Conservation (phyloP, 257 asterid genomes). For the Anisodus acutangulus region DNA sequence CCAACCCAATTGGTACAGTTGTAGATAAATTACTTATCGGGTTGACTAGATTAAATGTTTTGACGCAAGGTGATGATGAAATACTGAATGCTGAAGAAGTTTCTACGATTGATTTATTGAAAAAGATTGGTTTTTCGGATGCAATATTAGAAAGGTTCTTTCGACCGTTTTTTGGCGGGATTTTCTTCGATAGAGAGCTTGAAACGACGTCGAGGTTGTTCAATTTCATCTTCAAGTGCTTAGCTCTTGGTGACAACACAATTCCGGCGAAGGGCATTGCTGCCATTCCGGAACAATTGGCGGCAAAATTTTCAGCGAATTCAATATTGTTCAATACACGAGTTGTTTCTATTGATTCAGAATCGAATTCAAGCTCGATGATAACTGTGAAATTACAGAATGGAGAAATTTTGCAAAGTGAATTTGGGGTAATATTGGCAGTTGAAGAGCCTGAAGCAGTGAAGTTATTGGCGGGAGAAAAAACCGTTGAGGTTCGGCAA, state of each 20-base stretch:
- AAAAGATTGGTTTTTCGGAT: conserved; percentile 69
- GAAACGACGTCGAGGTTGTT: conserved; percentile 86
- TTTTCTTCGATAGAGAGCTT: conserved; percentile 81
- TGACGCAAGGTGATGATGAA: conserved; percentile 58
- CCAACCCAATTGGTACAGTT: conserved; percentile 76
- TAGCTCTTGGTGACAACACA: conserved; percentile 84
- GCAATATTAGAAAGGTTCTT: conserved; percentile 77
- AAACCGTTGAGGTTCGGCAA: conserved; percentile 38
- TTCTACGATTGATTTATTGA: conserved; percentile 56
- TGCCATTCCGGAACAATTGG: conserved; percentile 85
- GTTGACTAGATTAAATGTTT: conserved; percentile 66
- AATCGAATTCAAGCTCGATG: conserved; percentile 33
- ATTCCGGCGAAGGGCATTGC: conserved; percentile 83
- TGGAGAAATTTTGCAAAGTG: conserved; percentile 60
- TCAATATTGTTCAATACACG: conserved; percentile 62
- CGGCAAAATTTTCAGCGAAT: conserved; percentile 50
- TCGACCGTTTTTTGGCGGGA: conserved; percentile 86
- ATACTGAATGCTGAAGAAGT: conserved; percentile 67
- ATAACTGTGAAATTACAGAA: conserved; percentile 48
- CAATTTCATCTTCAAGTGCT: conserved; percentile 81
- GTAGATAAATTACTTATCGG: conserved; percentile 72
- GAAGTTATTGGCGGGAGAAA: conserved; percentile 46
- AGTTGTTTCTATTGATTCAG: conserved; percentile 51
- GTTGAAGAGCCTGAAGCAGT: conserved; percentile 77
- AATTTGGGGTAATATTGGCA: conserved; percentile 75